These are phyloP conservation scores for Herpetomonas muscarum DNA, from an alignment of 208 protist species.

Conservation along the genomic window DNA sequence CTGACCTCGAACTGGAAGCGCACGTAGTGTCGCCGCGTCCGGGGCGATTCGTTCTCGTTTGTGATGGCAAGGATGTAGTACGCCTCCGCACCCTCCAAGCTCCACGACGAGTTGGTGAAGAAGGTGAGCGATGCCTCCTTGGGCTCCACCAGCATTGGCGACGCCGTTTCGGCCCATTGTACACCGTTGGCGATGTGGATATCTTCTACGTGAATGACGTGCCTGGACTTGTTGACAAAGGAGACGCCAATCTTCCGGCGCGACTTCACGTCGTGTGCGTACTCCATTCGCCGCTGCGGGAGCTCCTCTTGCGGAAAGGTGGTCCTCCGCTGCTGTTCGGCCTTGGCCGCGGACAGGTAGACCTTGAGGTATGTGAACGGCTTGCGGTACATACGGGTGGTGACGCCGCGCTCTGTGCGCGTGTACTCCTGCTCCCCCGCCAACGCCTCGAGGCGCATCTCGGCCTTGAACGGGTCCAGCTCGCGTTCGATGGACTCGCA, in stretches of 20 bases:
- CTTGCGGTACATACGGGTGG: slow-evolving; percentile 29
- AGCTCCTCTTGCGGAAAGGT: slow-evolving; percentile 42
- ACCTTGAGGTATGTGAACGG: slow-evolving; percentile 45
- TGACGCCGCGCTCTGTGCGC: slow-evolving; percentile 26
- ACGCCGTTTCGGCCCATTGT: slow-evolving; percentile 40
- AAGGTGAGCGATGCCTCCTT: slow-evolving; percentile 52
- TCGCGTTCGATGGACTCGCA: slow-evolving; percentile 20
- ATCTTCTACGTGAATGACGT: slow-evolving; percentile 28
- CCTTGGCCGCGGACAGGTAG: slow-evolving; percentile 15
- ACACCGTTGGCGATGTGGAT: slow-evolving; percentile 41
- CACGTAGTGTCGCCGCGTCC: slow-evolving; percentile 38
- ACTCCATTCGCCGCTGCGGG: slow-evolving; percentile 42
- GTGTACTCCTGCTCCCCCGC: slow-evolving; percentile 17
- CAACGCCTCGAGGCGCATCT: slow-evolving; percentile 38
- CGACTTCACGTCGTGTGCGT: slow-evolving; percentile 31
- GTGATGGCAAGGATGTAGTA: slow-evolving; percentile 64
- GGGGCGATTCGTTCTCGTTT: slow-evolving; percentile 30
- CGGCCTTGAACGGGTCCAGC: slow-evolving; percentile 45
- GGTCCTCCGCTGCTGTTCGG: slow-evolving; percentile 6
- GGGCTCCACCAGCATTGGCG: slow-evolving; percentile 39
- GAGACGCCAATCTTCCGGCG: slow-evolving; percentile 53
- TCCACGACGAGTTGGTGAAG: slow-evolving; percentile 65
- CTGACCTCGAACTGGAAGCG: slow-evolving; percentile 68
- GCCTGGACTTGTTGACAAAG: slow-evolving; percentile 43
- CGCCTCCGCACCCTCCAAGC: slow-evolving; percentile 61